phyloP scores from a whole-genome alignment of 2,329 filamentous ascomycete species.

The Ambrosiella cleistominuta region DNA sequence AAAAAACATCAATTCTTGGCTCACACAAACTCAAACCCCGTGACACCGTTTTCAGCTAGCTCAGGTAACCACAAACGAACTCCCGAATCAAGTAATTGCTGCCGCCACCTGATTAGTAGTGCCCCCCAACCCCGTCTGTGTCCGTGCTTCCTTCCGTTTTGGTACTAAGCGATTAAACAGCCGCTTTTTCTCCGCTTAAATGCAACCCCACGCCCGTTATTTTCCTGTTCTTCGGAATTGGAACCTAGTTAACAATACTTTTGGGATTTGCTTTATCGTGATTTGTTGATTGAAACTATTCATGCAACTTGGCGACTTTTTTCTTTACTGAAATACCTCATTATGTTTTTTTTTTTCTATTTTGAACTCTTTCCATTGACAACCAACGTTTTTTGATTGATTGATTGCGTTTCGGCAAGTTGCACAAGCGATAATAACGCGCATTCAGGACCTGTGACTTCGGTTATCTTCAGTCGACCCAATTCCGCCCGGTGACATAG shows the following conservation, averaged over 20 bases:
- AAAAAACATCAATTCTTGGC: too few relatives aligned
- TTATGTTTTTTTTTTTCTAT: too few relatives aligned
- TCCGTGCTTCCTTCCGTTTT: background rate
- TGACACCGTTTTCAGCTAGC: background rate
- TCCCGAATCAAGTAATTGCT: background rate
- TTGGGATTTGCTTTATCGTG: background rate
- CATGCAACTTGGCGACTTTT: background rate
- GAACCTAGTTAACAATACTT: background rate
- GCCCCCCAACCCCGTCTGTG: background rate
- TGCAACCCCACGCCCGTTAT: background rate
- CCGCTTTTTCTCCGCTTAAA: slow-evolving; percentile 9
- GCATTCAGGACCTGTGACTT: too few relatives aligned
- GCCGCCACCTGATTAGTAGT: background rate
- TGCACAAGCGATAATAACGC: too few relatives aligned
- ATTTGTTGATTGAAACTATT: background rate
- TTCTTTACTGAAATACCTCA: too few relatives aligned
- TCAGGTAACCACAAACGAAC: slow-evolving; percentile 2
- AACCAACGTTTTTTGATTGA: too few relatives aligned
- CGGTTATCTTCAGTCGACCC: too few relatives aligned
- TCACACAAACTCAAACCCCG: background rate
- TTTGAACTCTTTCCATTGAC: too few relatives aligned
- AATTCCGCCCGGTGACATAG: too few relatives aligned
- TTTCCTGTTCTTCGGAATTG: background rate
- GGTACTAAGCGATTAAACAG: slow-evolving; percentile 1
- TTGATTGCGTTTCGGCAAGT: too few relatives aligned